Base-by-base conservation (phyloP, 1,284 basidiomycete genomes). In the Lentinula novae-zelandiae region DNA sequence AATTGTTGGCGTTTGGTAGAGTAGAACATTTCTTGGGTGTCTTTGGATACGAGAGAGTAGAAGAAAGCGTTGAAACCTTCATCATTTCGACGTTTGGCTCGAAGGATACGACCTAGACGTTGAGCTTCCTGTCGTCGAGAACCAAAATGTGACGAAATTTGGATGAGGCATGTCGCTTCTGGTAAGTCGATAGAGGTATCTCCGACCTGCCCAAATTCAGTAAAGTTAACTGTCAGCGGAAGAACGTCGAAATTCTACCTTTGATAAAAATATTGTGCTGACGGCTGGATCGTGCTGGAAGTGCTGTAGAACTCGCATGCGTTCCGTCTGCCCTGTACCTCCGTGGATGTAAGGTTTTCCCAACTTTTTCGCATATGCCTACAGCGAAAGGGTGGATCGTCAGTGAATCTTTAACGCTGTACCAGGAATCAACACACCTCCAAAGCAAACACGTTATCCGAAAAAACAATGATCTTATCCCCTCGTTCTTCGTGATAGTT, bases 1-100 rank as follows among this genome's bases (percentile, higher is more conserved):
- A 99, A 99, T 69, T 98, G 95, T 73, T 99, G 97, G 20, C 97
- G 87, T 76, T 99, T 99, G 12, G 97, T 98, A 71, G 94, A 96
- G 81, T 98, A 99, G 77, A 90, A 99, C 95, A 99, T 99, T 77
- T 99, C 97, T 70, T 97, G 93, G 0, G 97, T 99, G 77, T 99
- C 96, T 74, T 97, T 98, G 42, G 95, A 97, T 49, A 99, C 97
- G 34, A 99, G 85, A 38, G 95, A 98, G 76, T 99, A 99, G 79
- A 99, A 99, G 78, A 99, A 99, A 12, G 97, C 97, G 68, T 99
- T 99, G 80, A 99, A 99, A 1, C 97, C 97, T 75, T 99, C 97
- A 71, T 99, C 97, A 72, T 99, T 99, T 66, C 97, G 84, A 60
- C 97, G 85, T 76, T 99, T 99, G 8, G 97, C 97, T 63, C 97